Conservation (phyloP, 371 early-diverging fungal species). For the Mortierella sp. region DNA sequence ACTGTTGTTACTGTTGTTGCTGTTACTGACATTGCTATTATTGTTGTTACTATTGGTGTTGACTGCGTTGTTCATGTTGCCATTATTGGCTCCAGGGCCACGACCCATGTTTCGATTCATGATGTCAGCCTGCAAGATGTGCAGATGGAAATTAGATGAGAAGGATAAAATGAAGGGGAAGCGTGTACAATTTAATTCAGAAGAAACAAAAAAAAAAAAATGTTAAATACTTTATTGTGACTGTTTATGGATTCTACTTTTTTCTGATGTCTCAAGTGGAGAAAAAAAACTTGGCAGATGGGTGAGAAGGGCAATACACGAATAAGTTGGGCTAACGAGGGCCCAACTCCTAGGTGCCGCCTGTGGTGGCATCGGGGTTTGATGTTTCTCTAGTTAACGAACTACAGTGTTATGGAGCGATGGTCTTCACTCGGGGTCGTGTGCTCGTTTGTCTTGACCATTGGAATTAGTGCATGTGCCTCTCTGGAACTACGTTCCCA, state of each 20-base stretch:
- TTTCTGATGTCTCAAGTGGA: no score
- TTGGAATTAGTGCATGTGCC: no score
- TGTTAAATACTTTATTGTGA: not conserved
- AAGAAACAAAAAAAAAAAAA: conserved; percentile 9
- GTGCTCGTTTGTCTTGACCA: no score
- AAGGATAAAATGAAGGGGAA: not conserved
- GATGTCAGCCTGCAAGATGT: not conserved
- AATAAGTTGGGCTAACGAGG: no score
- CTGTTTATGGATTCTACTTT: not conserved
- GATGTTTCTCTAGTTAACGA: no score
- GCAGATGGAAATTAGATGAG: not conserved
- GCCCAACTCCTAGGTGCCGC: no score
- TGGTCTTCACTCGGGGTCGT: no score
- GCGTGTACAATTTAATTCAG: not conserved
- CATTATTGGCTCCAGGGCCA: conserved; percentile 5
- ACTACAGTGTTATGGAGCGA: no score
- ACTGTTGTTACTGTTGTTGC: conserved; percentile 7
- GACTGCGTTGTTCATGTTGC: not conserved
- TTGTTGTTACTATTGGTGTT: not conserved
- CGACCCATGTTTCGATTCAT: conserved; percentile 29
- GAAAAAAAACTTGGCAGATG: no score
- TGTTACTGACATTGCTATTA: not conserved
- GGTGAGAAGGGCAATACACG: no score
- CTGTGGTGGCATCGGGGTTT: no score
- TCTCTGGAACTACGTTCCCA: no score